These are phyloP conservation scores for Ophiostoma quercus DNA, from an alignment of 2,329 filamentous ascomycete species.

Conservation along the genomic window DNA sequence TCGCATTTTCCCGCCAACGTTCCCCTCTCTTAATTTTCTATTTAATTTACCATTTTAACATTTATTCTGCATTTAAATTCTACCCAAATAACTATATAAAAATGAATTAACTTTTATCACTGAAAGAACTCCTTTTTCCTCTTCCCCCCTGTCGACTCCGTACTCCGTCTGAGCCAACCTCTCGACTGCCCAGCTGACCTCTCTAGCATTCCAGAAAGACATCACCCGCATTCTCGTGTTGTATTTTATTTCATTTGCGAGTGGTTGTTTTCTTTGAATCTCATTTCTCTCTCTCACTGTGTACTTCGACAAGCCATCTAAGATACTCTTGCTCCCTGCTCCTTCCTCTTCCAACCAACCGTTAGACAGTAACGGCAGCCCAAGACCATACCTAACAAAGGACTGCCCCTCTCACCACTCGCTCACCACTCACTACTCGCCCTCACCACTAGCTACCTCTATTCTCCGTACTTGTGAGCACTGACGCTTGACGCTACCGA, in stretches of 20 bases:
- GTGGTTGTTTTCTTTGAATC: no score
- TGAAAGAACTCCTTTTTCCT: constrained; percentile 7
- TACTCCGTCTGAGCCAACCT: constrained; percentile 11
- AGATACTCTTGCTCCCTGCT: no score
- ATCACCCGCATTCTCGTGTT: constrained; percentile 6
- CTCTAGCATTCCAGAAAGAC: constrained; percentile 14
- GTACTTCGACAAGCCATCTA: no score
- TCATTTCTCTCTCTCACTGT: background rate
- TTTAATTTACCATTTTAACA: no score
- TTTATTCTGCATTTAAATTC: no score
- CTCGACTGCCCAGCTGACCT: constrained; percentile 20
- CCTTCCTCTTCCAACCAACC: background rate
- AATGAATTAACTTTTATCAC: background rate
- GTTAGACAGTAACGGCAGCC: no score
- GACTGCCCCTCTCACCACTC: background rate
- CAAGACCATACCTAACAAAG: no score
- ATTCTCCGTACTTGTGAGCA: constrained; percentile 4
- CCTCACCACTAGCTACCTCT: background rate
- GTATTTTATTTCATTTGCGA: no score
- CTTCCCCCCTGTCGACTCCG: constrained; percentile 14
- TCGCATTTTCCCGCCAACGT: constrained; percentile 21
- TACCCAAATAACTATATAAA: background rate
- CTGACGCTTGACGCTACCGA: constrained; percentile 13
- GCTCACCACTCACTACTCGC: background rate
- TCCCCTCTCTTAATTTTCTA: constrained; percentile 8